These are phyloP conservation scores for Talaromyces wortmannii DNA, from an alignment of 495 filamentous ascomycete genomes.

Conservation along the genomic window DNA sequence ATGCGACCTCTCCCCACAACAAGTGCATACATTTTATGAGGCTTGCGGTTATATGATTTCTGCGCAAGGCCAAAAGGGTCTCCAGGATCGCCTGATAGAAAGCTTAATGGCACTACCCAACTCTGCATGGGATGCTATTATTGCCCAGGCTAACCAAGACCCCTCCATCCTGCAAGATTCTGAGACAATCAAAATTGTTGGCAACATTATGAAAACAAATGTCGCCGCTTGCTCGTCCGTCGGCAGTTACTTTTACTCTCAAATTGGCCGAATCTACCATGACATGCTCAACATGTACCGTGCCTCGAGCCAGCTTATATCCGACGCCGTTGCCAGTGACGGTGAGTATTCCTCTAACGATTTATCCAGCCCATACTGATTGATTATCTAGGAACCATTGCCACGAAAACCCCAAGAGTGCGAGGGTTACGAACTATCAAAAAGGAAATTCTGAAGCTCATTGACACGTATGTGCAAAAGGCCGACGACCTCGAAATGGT, in stretches of 20 bases:
- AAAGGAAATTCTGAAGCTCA: slow-evolving; percentile 97
- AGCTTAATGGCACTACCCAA: slow-evolving; percentile 95
- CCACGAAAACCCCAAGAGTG: slow-evolving; percentile 96
- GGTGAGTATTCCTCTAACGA: slow-evolving; percentile 46
- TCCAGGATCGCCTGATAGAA: slow-evolving; percentile 83
- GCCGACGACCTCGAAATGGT: slow-evolving; percentile 94
- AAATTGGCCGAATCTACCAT: slow-evolving; percentile 94
- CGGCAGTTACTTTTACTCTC: slow-evolving; percentile 96
- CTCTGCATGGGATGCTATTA: slow-evolving; percentile 90
- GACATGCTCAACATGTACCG: slow-evolving; percentile 99
- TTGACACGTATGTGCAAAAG: slow-evolving; percentile 96
- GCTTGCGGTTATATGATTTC: slow-evolving; percentile 99
- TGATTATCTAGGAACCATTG: slow-evolving; percentile 62
- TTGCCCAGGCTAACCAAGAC: slow-evolving; percentile 72
- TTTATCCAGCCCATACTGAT: slow-evolving; percentile 4
- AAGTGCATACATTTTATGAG: slow-evolving; percentile 98
- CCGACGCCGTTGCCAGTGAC: slow-evolving; percentile 77
- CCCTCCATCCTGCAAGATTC: slow-evolving; percentile 78
- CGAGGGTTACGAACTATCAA: slow-evolving; percentile 95
- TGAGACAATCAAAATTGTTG: slow-evolving; percentile 95
- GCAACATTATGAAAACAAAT: slow-evolving; percentile 99
- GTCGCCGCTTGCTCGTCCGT: slow-evolving; percentile 95
- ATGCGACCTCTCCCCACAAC: slow-evolving; percentile 86
- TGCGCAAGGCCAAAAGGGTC: slow-evolving; percentile 85
- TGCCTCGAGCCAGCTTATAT: slow-evolving; percentile 91